Evolutionary conservation across 2,329 filamentous ascomycete species (phyloP).

Genomic region (Colletotrichum eleusines): DNA sequence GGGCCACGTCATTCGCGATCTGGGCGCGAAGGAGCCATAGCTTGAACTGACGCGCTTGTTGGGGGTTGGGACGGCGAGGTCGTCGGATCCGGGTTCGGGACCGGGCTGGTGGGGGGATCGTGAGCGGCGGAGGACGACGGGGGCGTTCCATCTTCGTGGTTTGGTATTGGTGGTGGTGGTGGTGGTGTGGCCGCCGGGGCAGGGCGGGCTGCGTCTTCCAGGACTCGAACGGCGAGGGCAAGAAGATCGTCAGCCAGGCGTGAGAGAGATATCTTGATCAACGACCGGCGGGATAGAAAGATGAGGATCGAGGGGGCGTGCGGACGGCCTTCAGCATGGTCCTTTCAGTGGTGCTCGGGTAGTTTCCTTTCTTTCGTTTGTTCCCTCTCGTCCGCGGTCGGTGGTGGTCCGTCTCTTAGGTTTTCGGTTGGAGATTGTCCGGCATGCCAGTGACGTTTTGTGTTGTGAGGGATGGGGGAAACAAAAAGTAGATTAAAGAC

Average conservation of each 20-base stretch:
- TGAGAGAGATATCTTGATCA: not conserved
- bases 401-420: not conserved
- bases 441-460: constrained; percentile 35
- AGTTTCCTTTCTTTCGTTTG: not conserved
- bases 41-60: constrained; percentile 32
- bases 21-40: constrained; percentile 43
- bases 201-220: not conserved
- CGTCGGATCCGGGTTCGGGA: constrained; percentile 32
- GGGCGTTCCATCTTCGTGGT: constrained; percentile 49
- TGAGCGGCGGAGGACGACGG: constrained; percentile 50
- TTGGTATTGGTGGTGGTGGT: not conserved
- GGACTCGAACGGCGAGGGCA: not conserved
- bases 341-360: not conserved
- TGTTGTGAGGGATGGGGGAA: constrained; percentile 4
- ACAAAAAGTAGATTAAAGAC: constrained; percentile 4
- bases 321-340: constrained; percentile 19
- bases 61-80: constrained; percentile 19
- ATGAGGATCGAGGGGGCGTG: constrained; percentile 2
- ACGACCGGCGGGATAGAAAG: not conserved
- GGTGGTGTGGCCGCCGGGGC: not conserved
- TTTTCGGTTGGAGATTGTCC: not conserved
- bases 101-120: constrained; percentile 47
- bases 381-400: not conserved
- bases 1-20: constrained; percentile 49
- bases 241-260: not conserved